Base-by-base conservation (phyloP, 768 basidiomycete species). In the Serendipita sp. region DNA sequence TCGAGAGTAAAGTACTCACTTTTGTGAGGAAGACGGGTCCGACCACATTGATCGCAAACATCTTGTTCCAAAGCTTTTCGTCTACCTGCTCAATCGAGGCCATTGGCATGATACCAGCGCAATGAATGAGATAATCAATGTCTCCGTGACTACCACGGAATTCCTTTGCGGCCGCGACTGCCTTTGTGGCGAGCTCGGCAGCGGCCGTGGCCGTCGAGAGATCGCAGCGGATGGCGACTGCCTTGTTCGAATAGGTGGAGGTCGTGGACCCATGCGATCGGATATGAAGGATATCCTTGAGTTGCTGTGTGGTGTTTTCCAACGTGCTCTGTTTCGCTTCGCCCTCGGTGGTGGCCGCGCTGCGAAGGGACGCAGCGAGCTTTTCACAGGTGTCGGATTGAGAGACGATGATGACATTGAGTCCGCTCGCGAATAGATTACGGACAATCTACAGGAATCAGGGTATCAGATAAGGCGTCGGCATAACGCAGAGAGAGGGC, bases 31-130 rank as follows among this genome's bases (percentile, higher is more conserved):
- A 84, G 14, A 84, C 65, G 0, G 82, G 82, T 0, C 77, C 81
- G 67, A 82, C 82, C 62, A 83, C 81, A 64, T 84, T 84, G 44
- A 75, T 75, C 60, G 78, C 71, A 64, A 82, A 75, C 65, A 80
- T 78, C 22, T 68, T 67, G 61, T 83, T 79, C 66, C 74, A 83
- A 64, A 75, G 75, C 22, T 70, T 72, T 68, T 83, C 81, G 60
- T 80, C 79, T n/a, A 80, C 69, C 24, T 81, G 78, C 14, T 72
- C 73, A n/a, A 84, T 70, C 22, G 73, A 70, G 64, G 73, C 79
- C 66, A 72, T 75, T 7, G 77, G 78, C 82, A 82, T 82, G 60
- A 81, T 71, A 2, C 79, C 81, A 3, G 82, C 80, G 53, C 53
- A 58, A 11, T 24, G 31, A 24, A 58, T 58, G 22, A 58, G 17